Evolutionary conservation across 805 yeast species (phyloP), one percentile per base, ranked within the genome.

Genomic region (Pichia exigua): DNA sequence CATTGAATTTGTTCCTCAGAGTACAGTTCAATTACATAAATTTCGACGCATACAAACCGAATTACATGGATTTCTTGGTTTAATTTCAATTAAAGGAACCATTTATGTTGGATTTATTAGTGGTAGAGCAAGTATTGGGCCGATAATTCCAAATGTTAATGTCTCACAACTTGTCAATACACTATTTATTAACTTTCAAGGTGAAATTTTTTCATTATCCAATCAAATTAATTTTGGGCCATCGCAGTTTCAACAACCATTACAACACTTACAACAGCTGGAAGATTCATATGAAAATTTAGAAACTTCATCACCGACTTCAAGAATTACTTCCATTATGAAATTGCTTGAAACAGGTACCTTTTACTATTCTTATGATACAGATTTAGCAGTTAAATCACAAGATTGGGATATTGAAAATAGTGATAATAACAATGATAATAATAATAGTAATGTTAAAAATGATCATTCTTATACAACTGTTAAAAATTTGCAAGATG

Each of bases 131-230:
- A 78, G 76, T 49, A 81, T 82, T 8, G 92, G 86, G 28, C 83
- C 53, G 1, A 24, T 87, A 0, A 68, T 78, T 46, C 69, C 80
- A 0, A 67, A 73, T 7, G 86, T 84, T 51, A 70, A 69, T 39
- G 72, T 87, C 8, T 73, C 71, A 56, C 73, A 69, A 46, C 76
- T 86, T 7, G 69, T 75, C n/a, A 81, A 76, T 24, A 85, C 83
- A 1, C 82, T 80, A 50, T 84, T 85, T 62, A 76, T 77, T 53
- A 83, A 91, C 59, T 69, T 86, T 43, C 79, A 78, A 53, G 77
- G 75, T 45, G 81, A 77, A 45, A 73, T 53, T 9, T 41, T 49
- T 39, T 46, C 49, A 3, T 48, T 44, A 20, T 40, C 44, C 26
- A 49, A 48, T 41, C 46, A 44, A 22, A 27, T 28, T 13, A 30